Conservation (phyloP, 148 eudicot species). For the Amaranthus hypochondriacus region DNA sequence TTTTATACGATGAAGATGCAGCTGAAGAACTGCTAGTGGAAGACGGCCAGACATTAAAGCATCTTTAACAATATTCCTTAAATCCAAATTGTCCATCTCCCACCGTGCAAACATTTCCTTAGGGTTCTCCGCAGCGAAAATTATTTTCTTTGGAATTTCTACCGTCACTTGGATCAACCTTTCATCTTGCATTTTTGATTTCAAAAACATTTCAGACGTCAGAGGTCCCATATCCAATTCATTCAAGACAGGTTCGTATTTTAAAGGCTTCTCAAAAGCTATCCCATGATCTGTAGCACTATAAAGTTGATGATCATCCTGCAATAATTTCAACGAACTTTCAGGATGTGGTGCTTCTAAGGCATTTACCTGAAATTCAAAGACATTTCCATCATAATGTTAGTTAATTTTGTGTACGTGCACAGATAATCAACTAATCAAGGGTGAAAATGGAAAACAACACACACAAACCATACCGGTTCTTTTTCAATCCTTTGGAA, state of each 20-base stretch:
- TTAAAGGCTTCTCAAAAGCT: conserved; percentile 31
- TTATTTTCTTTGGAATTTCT: conserved; percentile 31
- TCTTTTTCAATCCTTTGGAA: conserved; percentile 57
- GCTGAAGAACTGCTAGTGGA: conserved; percentile 90
- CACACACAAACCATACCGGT: conserved; percentile 39
- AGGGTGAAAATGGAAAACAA: background rate
- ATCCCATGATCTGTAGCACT: conserved; percentile 30
- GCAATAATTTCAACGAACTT: conserved; percentile 20
- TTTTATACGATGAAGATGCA: conserved; percentile 70
- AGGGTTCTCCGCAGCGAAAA: conserved; percentile 61
- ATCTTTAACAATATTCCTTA: conserved; percentile 75
- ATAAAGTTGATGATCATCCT: conserved; percentile 38
- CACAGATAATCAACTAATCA: background rate
- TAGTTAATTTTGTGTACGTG: conserved; percentile 3
- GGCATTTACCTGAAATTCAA: conserved; percentile 44
- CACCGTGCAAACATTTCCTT: conserved; percentile 96
- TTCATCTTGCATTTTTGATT: conserved; percentile 34
- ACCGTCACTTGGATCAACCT: conserved; percentile 40
- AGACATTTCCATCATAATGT: conserved; percentile 11
- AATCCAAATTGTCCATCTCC: conserved; percentile 74
- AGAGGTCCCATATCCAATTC: conserved; percentile 33
- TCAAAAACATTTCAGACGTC: conserved; percentile 25
- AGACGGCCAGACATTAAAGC: conserved; percentile 90
- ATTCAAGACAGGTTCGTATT: conserved; percentile 31
- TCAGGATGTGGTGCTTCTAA: conserved; percentile 35